Evolutionary conservation across 495 filamentous ascomycete species (phyloP).

Genomic region (Corynascus novoguineensis): DNA sequence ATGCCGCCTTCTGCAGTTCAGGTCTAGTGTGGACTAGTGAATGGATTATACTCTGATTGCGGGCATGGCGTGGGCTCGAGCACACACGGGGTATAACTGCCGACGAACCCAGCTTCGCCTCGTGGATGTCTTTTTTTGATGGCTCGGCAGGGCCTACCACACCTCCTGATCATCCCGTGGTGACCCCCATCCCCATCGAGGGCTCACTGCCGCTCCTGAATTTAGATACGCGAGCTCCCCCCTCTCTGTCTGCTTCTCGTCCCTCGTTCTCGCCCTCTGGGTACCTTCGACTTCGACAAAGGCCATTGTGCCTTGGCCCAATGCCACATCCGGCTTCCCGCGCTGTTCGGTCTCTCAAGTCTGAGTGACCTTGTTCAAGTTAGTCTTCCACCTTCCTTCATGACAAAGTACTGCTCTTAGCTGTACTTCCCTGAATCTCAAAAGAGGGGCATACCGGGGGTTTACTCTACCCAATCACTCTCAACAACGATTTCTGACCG

Average conservation of each 20-base stretch:
- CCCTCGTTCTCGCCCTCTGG: conserved; percentile 9
- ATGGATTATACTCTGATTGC: too few species aligned
- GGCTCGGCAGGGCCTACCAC: conserved; percentile 18
- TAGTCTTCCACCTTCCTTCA: conserved; percentile 17
- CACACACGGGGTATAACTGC: conserved; percentile 25
- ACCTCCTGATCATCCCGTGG: conserved; percentile 14
- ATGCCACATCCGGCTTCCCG: conserved; percentile 16
- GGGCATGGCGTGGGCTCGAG: conserved; percentile 15
- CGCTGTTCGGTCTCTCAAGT: conserved; percentile 18
- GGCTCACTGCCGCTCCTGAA: conserved; percentile 7
- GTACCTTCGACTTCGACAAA: conserved; percentile 7
- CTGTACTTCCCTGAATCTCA: conserved; percentile 1
- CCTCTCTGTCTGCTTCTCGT: conserved; percentile 16
- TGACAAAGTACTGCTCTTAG: not conserved
- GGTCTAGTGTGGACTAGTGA: too few species aligned
- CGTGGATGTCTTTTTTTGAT: conserved; percentile 12
- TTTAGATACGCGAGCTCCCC: conserved; percentile 22
- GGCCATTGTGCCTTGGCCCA: conserved; percentile 21
- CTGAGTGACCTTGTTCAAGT: conserved; percentile 15
- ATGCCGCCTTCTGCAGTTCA: too few species aligned
- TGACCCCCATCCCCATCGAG: conserved; percentile 15
- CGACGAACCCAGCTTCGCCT: conserved; percentile 17
- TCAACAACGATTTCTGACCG: conserved; percentile 2
- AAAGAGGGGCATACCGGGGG: conserved; percentile 1
- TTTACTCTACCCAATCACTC: conserved; percentile 15